Conservation (phyloP, 2,329 filamentous ascomycete genomes). For the Venturia pyrina region DNA sequence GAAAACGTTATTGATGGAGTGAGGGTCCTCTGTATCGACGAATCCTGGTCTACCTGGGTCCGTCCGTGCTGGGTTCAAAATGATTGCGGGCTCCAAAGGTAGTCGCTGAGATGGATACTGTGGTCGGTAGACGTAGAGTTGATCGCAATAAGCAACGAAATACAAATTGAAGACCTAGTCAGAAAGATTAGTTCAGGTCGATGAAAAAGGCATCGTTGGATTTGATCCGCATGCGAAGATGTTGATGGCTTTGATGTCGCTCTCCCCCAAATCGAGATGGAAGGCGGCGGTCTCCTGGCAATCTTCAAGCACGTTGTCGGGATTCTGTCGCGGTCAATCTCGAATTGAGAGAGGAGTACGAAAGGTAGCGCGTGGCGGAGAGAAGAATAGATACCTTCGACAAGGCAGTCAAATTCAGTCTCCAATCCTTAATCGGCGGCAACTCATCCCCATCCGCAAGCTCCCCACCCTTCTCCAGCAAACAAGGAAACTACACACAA, state of each 20-base stretch:
- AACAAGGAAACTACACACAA: background rate
- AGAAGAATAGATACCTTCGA: constrained; percentile 18
- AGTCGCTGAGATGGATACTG: constrained; percentile 33
- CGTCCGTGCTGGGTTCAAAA: constrained; percentile 28
- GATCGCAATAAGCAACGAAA: constrained; percentile 33
- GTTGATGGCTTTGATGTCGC: background rate
- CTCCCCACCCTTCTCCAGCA: background rate
- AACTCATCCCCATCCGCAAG: background rate
- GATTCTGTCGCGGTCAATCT: background rate
- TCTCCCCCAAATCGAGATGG: background rate
- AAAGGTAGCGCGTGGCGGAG: background rate
- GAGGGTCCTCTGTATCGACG: constrained; percentile 29
- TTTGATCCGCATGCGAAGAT: background rate
- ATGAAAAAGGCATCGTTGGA: background rate
- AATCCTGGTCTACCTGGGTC: constrained; percentile 18
- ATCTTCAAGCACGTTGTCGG: background rate
- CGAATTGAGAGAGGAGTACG: background rate
- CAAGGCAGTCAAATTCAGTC: constrained; percentile 27
- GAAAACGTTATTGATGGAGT: constrained; percentile 35
- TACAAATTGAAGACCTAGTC: constrained; percentile 34
- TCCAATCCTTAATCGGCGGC: constrained; percentile 3
- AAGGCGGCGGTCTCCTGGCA: background rate
- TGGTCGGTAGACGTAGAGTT: constrained; percentile 34
- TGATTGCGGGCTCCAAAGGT: constrained; percentile 24
- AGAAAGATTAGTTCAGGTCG: background rate